phyloP scores from a whole-genome alignment of 169 alveolate species.

The Babesia bigemina region DNA sequence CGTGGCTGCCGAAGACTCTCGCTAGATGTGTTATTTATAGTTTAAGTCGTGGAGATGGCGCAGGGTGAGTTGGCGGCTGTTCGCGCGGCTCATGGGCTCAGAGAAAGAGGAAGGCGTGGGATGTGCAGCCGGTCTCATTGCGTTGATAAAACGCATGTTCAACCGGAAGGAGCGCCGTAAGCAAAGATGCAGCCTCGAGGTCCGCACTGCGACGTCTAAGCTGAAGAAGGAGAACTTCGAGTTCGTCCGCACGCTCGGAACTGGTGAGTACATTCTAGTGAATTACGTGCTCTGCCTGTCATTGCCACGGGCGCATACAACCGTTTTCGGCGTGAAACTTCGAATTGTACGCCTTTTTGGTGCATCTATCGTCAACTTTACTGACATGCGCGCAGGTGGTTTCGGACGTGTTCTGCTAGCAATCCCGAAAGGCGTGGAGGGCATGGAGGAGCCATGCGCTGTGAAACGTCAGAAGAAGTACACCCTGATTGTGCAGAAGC shows the following conservation, averaged over 20 bases:
- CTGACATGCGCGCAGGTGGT: slow-evolving; percentile 79
- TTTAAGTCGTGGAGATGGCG: not conserved
- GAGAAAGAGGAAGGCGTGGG: slow-evolving; percentile 47
- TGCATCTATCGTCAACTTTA: no score
- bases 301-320: no score
- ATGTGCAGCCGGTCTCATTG: slow-evolving; percentile 40
- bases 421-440: slow-evolving; percentile 69
- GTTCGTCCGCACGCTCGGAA: slow-evolving; percentile 54
- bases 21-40: not conserved
- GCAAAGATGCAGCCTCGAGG: not conserved
- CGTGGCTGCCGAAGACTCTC: not conserved
- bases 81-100: not conserved
- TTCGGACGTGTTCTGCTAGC: slow-evolving; percentile 94
- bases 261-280: slow-evolving; percentile 29
- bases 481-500: slow-evolving; percentile 82
- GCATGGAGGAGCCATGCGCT: slow-evolving; percentile 72
- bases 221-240: slow-evolving; percentile 26
- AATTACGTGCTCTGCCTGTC: no score
- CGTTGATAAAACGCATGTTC: slow-evolving; percentile 37
- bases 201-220: slow-evolving; percentile 1
- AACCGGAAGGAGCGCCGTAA: not conserved
- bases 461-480: slow-evolving; percentile 82
- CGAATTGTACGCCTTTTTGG: no score
- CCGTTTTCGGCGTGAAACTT: no score
- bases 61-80: not conserved